Conservation (phyloP, 2,329 filamentous ascomycete genomes). For the Leptodontidium sp. region DNA sequence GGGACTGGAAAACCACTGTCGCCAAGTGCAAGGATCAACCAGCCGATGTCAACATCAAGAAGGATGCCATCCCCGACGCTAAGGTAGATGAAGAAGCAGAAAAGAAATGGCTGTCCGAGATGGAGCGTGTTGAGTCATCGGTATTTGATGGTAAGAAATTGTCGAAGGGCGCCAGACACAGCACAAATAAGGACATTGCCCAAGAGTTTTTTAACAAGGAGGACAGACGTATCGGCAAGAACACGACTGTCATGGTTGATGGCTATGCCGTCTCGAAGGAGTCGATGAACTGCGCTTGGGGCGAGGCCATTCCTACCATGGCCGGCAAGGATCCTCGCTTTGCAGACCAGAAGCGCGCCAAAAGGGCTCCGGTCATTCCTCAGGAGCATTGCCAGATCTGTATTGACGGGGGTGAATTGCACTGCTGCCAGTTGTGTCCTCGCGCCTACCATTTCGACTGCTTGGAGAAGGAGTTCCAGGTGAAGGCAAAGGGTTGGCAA, state of each 20-base stretch:
- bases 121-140: conserved; percentile 64
- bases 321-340: conserved; percentile 62
- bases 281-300: conserved; percentile 58
- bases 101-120: conserved; percentile 61
- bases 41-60: conserved; percentile 51
- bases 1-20: conserved; percentile 61
- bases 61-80: conserved; percentile 43
- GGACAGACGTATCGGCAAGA: conserved; percentile 62
- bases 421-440: conserved; percentile 61
- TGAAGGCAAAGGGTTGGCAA: conserved; percentile 53
- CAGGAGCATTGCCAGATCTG: conserved; percentile 62
- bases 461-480: conserved; percentile 51
- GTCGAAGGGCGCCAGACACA: conserved; percentile 47
- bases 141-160: conserved; percentile 64
- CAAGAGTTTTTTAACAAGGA: conserved; percentile 51
- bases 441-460: conserved; percentile 62
- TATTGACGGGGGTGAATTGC: conserved; percentile 56
- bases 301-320: conserved; percentile 65
- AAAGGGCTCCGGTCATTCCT: conserved; percentile 55
- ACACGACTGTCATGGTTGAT: conserved; percentile 63
- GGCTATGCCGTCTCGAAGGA: conserved; percentile 65
- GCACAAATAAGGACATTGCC: conserved; percentile 47
- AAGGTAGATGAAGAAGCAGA: conserved; percentile 56
- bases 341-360: conserved; percentile 57
- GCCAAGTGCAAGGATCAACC: conserved; percentile 62